phyloP scores from a whole-genome alignment of 2,329 filamentous ascomycete species.

The Ophiosphaerella herpotricha region DNA sequence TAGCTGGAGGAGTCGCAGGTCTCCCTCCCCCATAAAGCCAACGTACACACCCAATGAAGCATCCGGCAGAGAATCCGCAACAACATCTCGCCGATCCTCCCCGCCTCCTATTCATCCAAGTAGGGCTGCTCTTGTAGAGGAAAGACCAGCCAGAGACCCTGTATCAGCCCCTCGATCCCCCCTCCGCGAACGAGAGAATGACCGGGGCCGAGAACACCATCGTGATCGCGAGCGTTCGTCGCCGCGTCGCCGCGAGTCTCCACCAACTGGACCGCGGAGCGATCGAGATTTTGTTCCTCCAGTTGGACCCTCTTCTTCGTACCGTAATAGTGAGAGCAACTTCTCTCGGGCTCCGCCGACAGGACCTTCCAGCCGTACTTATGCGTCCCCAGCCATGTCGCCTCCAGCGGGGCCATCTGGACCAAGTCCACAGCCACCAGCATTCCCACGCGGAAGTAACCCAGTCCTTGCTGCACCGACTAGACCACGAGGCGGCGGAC shows the following conservation, averaged over 20 bases:
- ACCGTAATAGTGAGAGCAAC: constrained; percentile 43
- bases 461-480: constrained; percentile 48
- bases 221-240: constrained; percentile 41
- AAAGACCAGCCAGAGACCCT: constrained; percentile 30
- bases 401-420: constrained; percentile 46
- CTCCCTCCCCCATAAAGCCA: constrained; percentile 54
- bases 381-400: constrained; percentile 45
- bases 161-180: constrained; percentile 42
- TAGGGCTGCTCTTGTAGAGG: constrained; percentile 50
- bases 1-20: constrained; percentile 57
- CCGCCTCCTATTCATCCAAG: constrained; percentile 62
- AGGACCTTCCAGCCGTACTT: constrained; percentile 44
- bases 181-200: constrained; percentile 41
- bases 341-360: constrained; percentile 46
- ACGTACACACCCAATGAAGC: constrained; percentile 52
- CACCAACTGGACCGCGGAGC: constrained; percentile 42
- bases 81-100: constrained; percentile 65
- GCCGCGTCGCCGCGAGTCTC: constrained; percentile 45
- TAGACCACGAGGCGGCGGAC: constrained; percentile 46
- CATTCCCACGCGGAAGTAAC: constrained; percentile 41
- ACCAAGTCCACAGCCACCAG: constrained; percentile 38
- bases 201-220: constrained; percentile 30
- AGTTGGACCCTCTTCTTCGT: constrained; percentile 41
- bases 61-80: constrained; percentile 59
- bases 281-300: constrained; percentile 46